Evolutionary conservation across 495 filamentous ascomycete species (phyloP).

Genomic region (Penicillium psychrofluorescens): DNA sequence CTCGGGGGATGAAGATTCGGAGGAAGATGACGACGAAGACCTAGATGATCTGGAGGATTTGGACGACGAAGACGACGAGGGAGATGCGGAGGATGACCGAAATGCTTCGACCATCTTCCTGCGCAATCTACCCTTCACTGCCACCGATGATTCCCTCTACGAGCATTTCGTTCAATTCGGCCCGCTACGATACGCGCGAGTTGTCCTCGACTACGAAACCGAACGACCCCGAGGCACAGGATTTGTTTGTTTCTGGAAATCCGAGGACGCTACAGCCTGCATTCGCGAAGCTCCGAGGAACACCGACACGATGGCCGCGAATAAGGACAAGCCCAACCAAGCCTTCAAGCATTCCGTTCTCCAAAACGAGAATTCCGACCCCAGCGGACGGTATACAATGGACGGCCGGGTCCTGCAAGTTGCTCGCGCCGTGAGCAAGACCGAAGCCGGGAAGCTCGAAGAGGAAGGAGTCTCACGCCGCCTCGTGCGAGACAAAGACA

Average conservation of each 20-base stretch:
- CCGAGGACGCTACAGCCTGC: constrained; percentile 64
- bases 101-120: constrained; percentile 78
- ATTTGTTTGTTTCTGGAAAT: constrained; percentile 87
- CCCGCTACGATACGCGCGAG: constrained; percentile 73
- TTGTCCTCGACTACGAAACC: constrained; percentile 78
- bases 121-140: constrained; percentile 87
- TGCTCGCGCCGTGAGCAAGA: constrained; percentile 72
- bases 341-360: constrained; percentile 67
- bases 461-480: constrained; percentile 57
- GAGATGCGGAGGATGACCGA: constrained; percentile 43
- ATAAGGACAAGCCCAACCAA: constrained; percentile 34
- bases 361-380: constrained; percentile 71
- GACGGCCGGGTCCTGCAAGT: constrained; percentile 83
- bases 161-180: constrained; percentile 83
- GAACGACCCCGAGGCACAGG: constrained; percentile 84
- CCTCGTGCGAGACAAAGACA: constrained; percentile 72
- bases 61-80: constrained; percentile 43
- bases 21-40: constrained; percentile 24
- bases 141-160: constrained; percentile 68
- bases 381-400: constrained; percentile 74
- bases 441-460: constrained; percentile 66
- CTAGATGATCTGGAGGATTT: constrained; percentile 30
- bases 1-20: constrained; percentile 16
- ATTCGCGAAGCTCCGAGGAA: constrained; percentile 61
- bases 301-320: constrained; percentile 25